phyloP scores from a whole-genome alignment of 768 basidiomycete genomes.

The Boletellus ananas region DNA sequence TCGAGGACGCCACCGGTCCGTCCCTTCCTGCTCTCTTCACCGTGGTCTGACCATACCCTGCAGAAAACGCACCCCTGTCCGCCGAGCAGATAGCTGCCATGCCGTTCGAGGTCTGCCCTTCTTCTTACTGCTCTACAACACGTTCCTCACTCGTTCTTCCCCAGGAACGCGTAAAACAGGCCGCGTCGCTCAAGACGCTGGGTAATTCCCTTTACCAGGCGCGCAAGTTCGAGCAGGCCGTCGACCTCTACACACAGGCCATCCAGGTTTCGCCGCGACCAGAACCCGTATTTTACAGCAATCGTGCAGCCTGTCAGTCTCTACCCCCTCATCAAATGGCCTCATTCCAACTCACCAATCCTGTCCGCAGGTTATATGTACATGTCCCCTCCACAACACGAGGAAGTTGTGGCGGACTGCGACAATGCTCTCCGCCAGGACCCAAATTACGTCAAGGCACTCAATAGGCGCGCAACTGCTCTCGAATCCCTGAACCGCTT shows the following conservation, averaged over 20 bases:
- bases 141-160: constrained; percentile 11
- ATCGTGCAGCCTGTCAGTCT: constrained; percentile 87
- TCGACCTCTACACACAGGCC: constrained; percentile 67
- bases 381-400: constrained; percentile 79
- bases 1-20: constrained; percentile 33
- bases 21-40: constrained; percentile 4
- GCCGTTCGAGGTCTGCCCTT: constrained; percentile 50
- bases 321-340: not conserved
- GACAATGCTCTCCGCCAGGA: constrained; percentile 84
- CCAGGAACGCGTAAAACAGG: constrained; percentile 63
- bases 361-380: constrained; percentile 75
- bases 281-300: constrained; percentile 94
- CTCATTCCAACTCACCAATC: not conserved
- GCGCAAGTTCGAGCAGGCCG: constrained; percentile 56
- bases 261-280: constrained; percentile 71
- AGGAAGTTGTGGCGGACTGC: constrained; percentile 84
- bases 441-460: constrained; percentile 78
- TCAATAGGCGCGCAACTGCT: constrained; percentile 86
- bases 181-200: constrained; percentile 61
- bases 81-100: constrained; percentile 55
- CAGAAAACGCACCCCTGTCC: constrained; percentile 44
- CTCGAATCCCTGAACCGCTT: constrained; percentile 70
- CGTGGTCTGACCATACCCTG: constrained; percentile 6
- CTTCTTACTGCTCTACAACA: not conserved
- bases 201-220: constrained; percentile 70